phyloP scores from a whole-genome alignment of 1,284 basidiomycete species.

The Prillingera fragicola region DNA sequence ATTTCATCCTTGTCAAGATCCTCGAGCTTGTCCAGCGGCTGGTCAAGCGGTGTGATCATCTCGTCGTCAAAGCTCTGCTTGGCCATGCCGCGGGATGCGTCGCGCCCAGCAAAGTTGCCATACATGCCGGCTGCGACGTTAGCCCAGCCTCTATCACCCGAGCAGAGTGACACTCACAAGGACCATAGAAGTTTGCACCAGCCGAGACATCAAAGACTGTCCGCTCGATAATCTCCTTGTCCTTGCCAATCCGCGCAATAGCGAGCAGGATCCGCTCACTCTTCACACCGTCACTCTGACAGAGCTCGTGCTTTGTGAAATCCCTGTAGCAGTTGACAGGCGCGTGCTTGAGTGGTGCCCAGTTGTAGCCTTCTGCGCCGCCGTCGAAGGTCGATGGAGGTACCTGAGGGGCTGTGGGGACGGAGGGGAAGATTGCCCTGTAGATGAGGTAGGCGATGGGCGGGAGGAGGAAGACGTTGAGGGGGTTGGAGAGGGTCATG shows the following conservation, averaged over 20 bases:
- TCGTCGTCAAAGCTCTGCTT: constrained; percentile 91
- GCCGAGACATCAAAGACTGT: constrained; percentile 86
- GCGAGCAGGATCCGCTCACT: constrained; percentile 69
- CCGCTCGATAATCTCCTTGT: constrained; percentile 54
- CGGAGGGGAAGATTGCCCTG: constrained; percentile 63
- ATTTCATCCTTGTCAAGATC: constrained; percentile 75
- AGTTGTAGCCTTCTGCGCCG: constrained; percentile 72
- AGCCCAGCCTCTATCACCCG: not conserved
- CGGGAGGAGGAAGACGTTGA: constrained; percentile 63
- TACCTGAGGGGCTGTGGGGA: constrained; percentile 33
- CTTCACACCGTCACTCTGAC: constrained; percentile 62
- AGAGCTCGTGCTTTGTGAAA: constrained; percentile 69
- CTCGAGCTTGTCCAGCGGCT: constrained; percentile 74
- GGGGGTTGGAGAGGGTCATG: constrained; percentile 40
- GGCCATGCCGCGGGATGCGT: constrained; percentile 91
- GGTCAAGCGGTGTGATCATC: constrained; percentile 80
- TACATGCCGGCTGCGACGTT: constrained; percentile 73
- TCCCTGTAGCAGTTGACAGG: constrained; percentile 67
- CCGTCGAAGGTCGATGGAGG: constrained; percentile 25
- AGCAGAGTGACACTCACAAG: constrained; percentile 56
- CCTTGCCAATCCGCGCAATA: constrained; percentile 59
- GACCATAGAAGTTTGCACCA: constrained; percentile 86
- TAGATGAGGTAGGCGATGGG: constrained; percentile 71
- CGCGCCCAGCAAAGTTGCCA: constrained; percentile 90
- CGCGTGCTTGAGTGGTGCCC: constrained; percentile 74